A percentile compares a stretch with the other conserved stretches of the same genome.
These are phyloP conservation scores for Anethum foeniculum DNA, from an alignment of 140 eudicot genomes.

Conservation along the genomic window DNA sequence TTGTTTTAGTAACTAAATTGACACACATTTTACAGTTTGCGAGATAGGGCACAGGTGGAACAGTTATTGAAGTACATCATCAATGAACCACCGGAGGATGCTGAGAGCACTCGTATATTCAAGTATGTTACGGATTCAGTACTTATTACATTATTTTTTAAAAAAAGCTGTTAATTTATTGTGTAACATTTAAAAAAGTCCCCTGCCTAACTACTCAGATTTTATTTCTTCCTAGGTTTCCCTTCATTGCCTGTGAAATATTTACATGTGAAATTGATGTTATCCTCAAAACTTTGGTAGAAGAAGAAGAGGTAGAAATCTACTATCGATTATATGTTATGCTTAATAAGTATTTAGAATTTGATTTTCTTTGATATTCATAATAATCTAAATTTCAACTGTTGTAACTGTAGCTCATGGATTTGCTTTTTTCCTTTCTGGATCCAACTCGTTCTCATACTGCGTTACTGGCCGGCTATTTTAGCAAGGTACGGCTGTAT, in stretches of 20 bases:
- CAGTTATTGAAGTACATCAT: conserved; percentile 62
- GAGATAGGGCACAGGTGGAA: conserved; percentile 81
- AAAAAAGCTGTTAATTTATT: not conserved
- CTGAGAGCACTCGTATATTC: conserved; percentile 74
- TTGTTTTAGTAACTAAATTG: conserved; percentile 13
- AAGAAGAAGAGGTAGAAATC: conserved; percentile 78
- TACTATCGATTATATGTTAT: not conserved
- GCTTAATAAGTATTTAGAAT: not conserved
- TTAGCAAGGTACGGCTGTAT: conserved; percentile 56
- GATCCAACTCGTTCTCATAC: conserved; percentile 82
- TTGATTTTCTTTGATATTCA: not conserved
- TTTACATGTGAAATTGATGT: conserved; percentile 97
- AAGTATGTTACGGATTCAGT: conserved; percentile 37
- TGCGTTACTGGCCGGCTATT: conserved; percentile 89
- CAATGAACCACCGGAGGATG: conserved; percentile 73
- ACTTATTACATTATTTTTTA: not conserved
- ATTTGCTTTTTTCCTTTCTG: conserved; percentile 79
- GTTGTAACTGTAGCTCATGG: conserved; percentile 51
- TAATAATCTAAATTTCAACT: not conserved
- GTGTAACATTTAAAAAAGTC: not conserved
- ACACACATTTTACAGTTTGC: conserved; percentile 46
- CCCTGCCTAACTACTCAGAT: conserved; percentile 14
- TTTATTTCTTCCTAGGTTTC: conserved; percentile 47
- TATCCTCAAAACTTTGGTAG: conserved; percentile 82
- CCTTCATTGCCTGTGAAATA: conserved; percentile 88